A percentile compares a stretch with the other conserved stretches of the same genome.
phyloP scores from a whole-genome alignment of 2,329 filamentous ascomycete species.

The Tolypocladium endophyticum region DNA sequence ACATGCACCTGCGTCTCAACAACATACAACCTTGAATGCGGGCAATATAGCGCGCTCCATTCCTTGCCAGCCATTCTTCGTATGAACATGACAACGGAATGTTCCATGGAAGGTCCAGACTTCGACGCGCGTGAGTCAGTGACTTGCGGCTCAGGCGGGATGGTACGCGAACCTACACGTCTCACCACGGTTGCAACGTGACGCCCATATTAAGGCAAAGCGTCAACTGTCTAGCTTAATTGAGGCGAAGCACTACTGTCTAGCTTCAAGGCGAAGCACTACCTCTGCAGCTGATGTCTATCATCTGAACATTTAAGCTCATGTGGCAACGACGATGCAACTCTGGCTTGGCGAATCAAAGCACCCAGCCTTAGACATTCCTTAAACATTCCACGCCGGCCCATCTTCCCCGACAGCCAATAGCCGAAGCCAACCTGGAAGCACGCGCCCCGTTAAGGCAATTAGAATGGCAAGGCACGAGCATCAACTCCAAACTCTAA shows the following conservation, averaged over 20 bases:
- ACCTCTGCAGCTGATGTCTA: background rate
- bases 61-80: background rate
- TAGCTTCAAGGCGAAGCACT: background rate
- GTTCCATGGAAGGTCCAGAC: background rate
- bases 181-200: background rate
- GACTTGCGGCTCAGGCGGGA: background rate
- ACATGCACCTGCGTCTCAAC: no score
- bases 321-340: background rate
- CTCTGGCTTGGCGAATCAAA: background rate
- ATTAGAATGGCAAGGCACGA: background rate
- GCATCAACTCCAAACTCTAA: background rate
- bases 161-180: background rate
- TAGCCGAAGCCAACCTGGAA: background rate
- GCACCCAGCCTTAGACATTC: background rate
- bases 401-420: background rate
- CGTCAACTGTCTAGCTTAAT: no score
- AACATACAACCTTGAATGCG: no score
- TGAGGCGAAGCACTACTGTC: background rate
- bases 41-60: background rate
- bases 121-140: background rate
- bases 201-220: background rate
- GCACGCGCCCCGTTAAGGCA: background rate
- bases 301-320: background rate
- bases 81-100: background rate
- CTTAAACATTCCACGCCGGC: background rate